Conservation (phyloP, 805 yeast species). For the Zygosaccharomyces kombuchaensis region DNA sequence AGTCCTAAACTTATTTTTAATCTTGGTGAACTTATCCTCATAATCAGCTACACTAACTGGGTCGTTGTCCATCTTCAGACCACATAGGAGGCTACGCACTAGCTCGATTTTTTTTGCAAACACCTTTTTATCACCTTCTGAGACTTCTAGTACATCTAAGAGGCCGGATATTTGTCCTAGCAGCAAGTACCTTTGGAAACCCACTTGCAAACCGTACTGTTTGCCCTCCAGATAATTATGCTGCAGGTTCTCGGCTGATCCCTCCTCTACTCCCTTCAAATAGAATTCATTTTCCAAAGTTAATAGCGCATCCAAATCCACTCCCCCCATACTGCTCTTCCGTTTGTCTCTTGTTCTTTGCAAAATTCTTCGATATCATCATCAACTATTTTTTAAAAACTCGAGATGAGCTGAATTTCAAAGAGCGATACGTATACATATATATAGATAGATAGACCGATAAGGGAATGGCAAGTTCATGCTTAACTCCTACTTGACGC, state of each 20-base stretch:
- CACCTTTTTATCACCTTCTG: slow-evolving; percentile 10
- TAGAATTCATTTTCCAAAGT: slow-evolving; percentile 58
- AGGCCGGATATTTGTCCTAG: slow-evolving; percentile 65
- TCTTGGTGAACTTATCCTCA: slow-evolving; percentile 49
- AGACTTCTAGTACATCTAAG: slow-evolving; percentile 39
- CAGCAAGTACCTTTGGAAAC: slow-evolving; percentile 63
- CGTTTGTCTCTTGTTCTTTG: neutral
- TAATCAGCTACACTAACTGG: slow-evolving; percentile 52
- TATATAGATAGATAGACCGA: too few species aligned
- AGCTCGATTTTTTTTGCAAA: slow-evolving; percentile 22
- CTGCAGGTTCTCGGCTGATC: slow-evolving; percentile 53
- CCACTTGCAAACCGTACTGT: slow-evolving; percentile 77
- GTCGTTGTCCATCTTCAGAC: slow-evolving; percentile 42
- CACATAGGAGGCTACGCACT: slow-evolving; percentile 29
- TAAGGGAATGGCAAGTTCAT: too few species aligned
- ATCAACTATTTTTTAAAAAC: neutral
- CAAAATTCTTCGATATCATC: neutral
- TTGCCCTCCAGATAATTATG: slow-evolving; percentile 72
- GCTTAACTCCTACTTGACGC: too few species aligned
- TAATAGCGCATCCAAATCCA: slow-evolving; percentile 51
- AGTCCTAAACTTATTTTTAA: slow-evolving; percentile 59
- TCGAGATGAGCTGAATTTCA: neutral
- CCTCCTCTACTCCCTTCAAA: slow-evolving; percentile 67
- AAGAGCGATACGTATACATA: too few species aligned
- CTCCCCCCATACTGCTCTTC: neutral